Base-by-base conservation (phyloP, 805 yeast genomes). In the Osmozyma mogii region DNA sequence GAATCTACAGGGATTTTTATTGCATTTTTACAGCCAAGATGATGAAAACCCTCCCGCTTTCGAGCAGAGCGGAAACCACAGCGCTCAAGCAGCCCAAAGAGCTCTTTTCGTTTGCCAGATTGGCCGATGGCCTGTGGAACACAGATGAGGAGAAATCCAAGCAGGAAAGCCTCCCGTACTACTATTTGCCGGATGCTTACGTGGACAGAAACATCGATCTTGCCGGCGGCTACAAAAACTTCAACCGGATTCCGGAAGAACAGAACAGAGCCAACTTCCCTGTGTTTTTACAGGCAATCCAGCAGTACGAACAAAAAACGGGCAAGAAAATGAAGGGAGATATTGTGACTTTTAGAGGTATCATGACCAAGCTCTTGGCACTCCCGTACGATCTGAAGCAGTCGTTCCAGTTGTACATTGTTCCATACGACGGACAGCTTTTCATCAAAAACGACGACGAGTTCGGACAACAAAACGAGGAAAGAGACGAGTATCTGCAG, bases 11-110 rank as follows among this genome's bases (percentile, higher is more conserved):
- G n/a, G n/a, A n/a, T n/a, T 18, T 18, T 18, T 10, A 8, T 18
- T 8, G 21, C 21, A n/a, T n/a, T n/a, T n/a, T n/a, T n/a, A n/a
- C n/a, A n/a, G n/a, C 16, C 32, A 28, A 24, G 18, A 54, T 45
- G 56, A 41, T 49, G 30, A 54, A 47, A 30, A 47, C 57, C n/a
- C 52, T 63, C 35, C 70, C 73, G 3, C 40, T 68, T 19, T 49
- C 50, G 29, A 58, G 72, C 8, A 58, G 82, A 34, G 70, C 84
- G 1, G 63, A 70, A 17, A 69, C 78, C 7, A 75, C 89, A 0
- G 73, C 84, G 2, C 63, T 88, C 30, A 78, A 79, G 45, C 94
- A 85, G 52, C 97, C 98, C 3, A 80, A 78, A 40, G 96, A 92
- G 53, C 41, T 89, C 3, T 64, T 72, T n/a, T 52, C 72, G 4